These are phyloP conservation scores for Spizellomyces punctatus DNA, from an alignment of 192 early-diverging fungal genomes.

Conservation along the genomic window DNA sequence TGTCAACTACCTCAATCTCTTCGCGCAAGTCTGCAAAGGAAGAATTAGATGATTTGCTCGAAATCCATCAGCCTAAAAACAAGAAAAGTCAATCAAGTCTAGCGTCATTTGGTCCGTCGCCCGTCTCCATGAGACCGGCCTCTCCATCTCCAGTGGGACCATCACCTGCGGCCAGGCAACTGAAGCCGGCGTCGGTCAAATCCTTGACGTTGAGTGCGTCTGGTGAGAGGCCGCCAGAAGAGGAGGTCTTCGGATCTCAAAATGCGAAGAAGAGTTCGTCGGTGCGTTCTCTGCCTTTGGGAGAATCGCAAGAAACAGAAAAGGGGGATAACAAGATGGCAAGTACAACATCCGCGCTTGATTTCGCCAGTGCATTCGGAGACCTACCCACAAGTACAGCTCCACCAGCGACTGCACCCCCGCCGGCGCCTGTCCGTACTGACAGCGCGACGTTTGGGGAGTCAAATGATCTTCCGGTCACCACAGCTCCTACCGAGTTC, in stretches of 20 bases:
- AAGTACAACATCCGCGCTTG: too few species aligned
- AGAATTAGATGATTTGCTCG: slow-evolving; percentile 28
- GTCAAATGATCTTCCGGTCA: too few species aligned
- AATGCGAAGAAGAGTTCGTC: background rate
- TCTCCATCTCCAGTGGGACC: background rate
- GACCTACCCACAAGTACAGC: too few species aligned
- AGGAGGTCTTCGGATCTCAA: background rate
- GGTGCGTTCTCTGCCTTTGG: background rate
- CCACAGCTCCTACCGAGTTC: too few species aligned
- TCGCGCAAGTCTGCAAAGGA: slow-evolving; percentile 5
- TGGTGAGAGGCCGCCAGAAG: background rate
- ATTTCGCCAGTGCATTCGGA: too few species aligned
- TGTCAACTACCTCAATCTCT: background rate
- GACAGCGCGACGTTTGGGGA: too few species aligned
- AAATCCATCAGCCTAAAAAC: slow-evolving; percentile 7
- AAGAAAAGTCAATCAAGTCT: background rate
- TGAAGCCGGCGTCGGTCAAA: background rate
- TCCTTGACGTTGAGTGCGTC: background rate
- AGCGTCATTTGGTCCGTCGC: background rate
- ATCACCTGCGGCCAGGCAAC: background rate
- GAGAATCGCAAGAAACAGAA: background rate
- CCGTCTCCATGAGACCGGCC: background rate
- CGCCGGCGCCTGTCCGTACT: too few species aligned
- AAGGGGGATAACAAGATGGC: too few species aligned
- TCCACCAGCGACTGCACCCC: too few species aligned